Evolutionary conservation across 805 yeast species (phyloP), one percentile per base, ranked within the genome.

Genomic region (Komagataella kurtzmanii): DNA sequence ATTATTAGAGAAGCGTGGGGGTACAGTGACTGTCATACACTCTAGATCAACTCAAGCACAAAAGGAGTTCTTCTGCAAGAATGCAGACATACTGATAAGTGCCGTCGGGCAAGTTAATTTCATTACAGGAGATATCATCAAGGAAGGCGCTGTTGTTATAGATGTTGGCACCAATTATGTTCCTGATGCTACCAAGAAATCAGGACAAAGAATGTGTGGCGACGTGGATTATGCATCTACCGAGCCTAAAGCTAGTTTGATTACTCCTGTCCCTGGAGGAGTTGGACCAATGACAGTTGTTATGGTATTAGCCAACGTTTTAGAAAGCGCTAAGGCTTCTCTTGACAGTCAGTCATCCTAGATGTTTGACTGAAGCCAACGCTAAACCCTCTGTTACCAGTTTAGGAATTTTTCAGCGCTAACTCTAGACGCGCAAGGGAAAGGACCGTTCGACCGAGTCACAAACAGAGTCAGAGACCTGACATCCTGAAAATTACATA

Each of bases 231-330:
- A 74, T 61, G 85, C 73, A 51, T 70, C 81, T 30, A 90, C 88
- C 51, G 67, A 74, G 53, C 65, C 71, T 50, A 75, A 74, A 51
- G 93, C 90, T 2, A 69, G 82, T 10, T 78, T 75, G 59, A 77
- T 93, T 56, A 90, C 98, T 5, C 99, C 99, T 17, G 99, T 91
- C 52, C 99, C 99, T 36, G 98, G 98, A 64, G 98, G 98, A 60
- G 98, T 91, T 56, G 99, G 99, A 45, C 99, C 99, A 57, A 91
- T 91, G 98, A 91, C 99, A 24, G 97, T 91, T 49, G 96, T 96
- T 45, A 89, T 90, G 97, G 79, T 91, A 54, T 77, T 90, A 55
- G 78, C 84, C 57, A 91, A 93, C 62, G 91, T 91, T 8, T 73
- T 81, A 53, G 75, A 78, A 57, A 88, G 96, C 50, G 96, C 98